phyloP scores from a whole-genome alignment of 75 land plant species.

The Ceratopteris richardii region DNA sequence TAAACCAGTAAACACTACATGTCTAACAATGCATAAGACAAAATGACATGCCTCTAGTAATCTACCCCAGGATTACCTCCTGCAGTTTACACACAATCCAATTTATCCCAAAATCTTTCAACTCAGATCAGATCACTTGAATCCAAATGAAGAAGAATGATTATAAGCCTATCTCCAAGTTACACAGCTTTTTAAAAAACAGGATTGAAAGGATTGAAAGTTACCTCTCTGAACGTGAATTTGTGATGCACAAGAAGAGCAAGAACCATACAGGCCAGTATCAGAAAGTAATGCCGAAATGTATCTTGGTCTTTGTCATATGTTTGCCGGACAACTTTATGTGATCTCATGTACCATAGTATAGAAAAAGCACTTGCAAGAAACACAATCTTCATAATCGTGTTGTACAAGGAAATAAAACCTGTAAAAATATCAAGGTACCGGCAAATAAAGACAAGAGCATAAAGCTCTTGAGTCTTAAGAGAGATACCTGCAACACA shows the following conservation, averaged over 20 bases:
- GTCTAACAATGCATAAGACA: no score
- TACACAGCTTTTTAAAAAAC: no score
- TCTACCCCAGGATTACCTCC: no score
- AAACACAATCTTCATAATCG: slow-evolving; percentile 71
- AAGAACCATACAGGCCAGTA: slow-evolving; percentile 55
- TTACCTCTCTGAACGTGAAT: slow-evolving; percentile 70
- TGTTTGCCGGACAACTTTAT: slow-evolving; percentile 73
- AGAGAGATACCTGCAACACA: slow-evolving; percentile 53
- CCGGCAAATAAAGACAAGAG: slow-evolving; percentile 55
- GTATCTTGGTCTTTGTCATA: slow-evolving; percentile 84
- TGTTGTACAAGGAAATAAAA: slow-evolving; percentile 62
- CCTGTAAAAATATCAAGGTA: slow-evolving; percentile 66
- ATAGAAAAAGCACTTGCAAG: slow-evolving; percentile 65
- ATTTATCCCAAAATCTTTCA: no score
- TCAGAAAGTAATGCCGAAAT: slow-evolving; percentile 57
- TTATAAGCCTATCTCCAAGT: no score
- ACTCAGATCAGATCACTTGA: no score
- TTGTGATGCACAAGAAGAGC: slow-evolving; percentile 64
- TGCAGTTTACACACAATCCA: no score
- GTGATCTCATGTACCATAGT: slow-evolving; percentile 78
- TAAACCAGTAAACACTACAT: no score
- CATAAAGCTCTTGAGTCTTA: slow-evolving; percentile 79
- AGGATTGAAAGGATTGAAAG: background rate
- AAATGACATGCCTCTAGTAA: no score
- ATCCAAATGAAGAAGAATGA: no score